Evolutionary conservation across 2,329 filamentous ascomycete species (phyloP).

Genomic region (Penicillium hesseltinei): DNA sequence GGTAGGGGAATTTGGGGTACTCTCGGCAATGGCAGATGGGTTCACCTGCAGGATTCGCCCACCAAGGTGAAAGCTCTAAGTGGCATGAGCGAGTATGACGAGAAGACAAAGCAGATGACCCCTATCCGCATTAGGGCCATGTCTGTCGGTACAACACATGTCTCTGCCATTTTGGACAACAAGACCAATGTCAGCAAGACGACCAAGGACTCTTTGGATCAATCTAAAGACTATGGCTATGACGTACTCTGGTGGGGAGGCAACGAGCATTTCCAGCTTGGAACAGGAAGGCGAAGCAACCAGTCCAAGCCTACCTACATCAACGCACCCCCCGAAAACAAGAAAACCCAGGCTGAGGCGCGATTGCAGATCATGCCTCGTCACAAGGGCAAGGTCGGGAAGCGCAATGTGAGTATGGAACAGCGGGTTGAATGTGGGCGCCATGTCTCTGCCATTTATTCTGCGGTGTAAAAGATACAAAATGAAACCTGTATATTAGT

Average conservation of each 20-base stretch:
- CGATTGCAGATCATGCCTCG: conserved; percentile 78
- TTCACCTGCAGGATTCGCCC: conserved; percentile 75
- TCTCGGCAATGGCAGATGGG: conserved; percentile 84
- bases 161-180: conserved; percentile 79
- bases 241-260: conserved; percentile 93
- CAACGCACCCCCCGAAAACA: conserved; percentile 65
- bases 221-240: conserved; percentile 78
- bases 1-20: conserved; percentile 81
- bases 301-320: conserved; percentile 73
- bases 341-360: conserved; percentile 61
- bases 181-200: conserved; percentile 63
- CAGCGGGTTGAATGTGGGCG: conserved; percentile 86
- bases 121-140: conserved; percentile 76
- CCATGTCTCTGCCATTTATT: conserved; percentile 80
- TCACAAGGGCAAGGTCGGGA: conserved; percentile 66
- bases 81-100: conserved; percentile 83
- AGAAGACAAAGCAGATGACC: conserved; percentile 62
- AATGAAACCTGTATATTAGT: conserved; percentile 17
- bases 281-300: conserved; percentile 86
- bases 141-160: conserved; percentile 76
- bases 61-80: conserved; percentile 80
- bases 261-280: conserved; percentile 91
- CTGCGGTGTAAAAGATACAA: conserved; percentile 48
- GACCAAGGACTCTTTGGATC: conserved; percentile 56
- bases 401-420: conserved; percentile 72